phyloP scores from a whole-genome alignment of 2,329 filamentous ascomycete species.

The Penicillium sp. region DNA sequence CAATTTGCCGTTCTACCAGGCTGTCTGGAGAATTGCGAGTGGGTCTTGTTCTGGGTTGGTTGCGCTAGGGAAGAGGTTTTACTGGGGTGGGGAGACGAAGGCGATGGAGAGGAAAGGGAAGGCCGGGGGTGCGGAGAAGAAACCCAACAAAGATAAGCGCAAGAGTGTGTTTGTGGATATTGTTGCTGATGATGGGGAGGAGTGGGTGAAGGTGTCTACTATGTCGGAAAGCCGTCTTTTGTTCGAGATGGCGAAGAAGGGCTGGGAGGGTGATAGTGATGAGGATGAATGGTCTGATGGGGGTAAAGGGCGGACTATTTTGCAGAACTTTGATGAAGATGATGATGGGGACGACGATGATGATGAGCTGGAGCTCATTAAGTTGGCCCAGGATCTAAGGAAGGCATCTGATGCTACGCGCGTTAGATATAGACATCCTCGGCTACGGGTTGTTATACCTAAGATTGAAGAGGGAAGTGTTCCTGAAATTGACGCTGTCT shows the following conservation, averaged over 20 bases:
- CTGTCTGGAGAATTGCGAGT: conserved; percentile 64
- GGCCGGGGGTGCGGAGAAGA: conserved; percentile 23
- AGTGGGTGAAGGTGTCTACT: conserved; percentile 70
- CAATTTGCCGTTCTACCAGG: conserved; percentile 65
- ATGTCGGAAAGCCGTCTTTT: conserved; percentile 63
- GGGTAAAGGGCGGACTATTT: conserved; percentile 23
- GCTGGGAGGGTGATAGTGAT: conserved; percentile 55
- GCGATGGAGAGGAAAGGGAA: conserved; percentile 9
- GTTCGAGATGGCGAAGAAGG: conserved; percentile 68
- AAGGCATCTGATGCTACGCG: conserved; percentile 58
- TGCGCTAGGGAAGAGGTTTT: conserved; percentile 58
- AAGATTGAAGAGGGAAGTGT: conserved; percentile 54
- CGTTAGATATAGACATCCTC: conserved; percentile 60
- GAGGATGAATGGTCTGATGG: conserved; percentile 48
- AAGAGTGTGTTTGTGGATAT: conserved; percentile 62
- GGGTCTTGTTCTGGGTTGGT: conserved; percentile 54
- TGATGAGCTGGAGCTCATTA: conserved; percentile 60
- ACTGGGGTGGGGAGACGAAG: conserved; percentile 40
- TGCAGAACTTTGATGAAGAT: conserved; percentile 33
- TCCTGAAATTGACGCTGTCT: conserved; percentile 56
- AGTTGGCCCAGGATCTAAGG: conserved; percentile 58
- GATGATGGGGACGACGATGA: conserved; percentile 49
- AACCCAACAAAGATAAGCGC: conserved; percentile 44
- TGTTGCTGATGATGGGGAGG: conserved; percentile 60
- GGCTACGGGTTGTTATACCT: conserved; percentile 61